These are phyloP conservation scores for Coelastrella sp. DNA, from an alignment of 139 green algal genomes.

Conservation along the genomic window DNA sequence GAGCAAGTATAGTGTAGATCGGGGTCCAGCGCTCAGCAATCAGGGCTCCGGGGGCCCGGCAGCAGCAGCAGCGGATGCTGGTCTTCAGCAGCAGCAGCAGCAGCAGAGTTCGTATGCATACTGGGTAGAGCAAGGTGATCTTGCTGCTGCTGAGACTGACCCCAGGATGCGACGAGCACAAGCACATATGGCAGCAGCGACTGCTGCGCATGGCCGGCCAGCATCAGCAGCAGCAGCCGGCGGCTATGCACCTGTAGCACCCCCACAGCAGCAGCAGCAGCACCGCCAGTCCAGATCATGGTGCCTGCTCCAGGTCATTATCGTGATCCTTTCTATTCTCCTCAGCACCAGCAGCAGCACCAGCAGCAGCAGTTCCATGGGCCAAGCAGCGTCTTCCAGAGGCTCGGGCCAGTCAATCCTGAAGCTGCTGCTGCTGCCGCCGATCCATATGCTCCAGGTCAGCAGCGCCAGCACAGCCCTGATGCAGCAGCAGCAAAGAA, in stretches of 20 bases:
- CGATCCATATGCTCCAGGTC: neutral
- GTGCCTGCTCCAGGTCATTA: neutral
- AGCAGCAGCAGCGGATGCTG: neutral
- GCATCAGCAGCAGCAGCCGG: conserved; percentile 3
- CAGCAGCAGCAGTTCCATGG: neutral
- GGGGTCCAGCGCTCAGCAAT: neutral
- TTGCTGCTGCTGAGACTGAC: neutral
- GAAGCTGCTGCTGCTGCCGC: conserved; percentile 5
- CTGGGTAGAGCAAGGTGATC: conserved; percentile 22
- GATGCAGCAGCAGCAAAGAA: no score
- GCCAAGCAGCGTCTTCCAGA: neutral
- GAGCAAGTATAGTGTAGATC: conserved; percentile 25
- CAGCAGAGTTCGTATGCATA: neutral
- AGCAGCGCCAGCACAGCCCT: neutral
- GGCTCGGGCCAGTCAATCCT: neutral
- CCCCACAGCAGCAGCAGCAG: neutral
- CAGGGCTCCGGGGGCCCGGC: neutral
- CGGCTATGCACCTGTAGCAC: neutral
- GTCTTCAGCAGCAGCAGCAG: neutral
- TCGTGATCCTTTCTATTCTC: neutral
- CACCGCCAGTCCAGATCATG: no score
- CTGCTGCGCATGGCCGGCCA: neutral
- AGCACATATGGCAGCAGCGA: neutral
- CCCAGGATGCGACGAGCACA: neutral
- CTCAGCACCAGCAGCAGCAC: neutral